Conservation (phyloP, 441 rosid species). For the Capsella rubella region DNA sequence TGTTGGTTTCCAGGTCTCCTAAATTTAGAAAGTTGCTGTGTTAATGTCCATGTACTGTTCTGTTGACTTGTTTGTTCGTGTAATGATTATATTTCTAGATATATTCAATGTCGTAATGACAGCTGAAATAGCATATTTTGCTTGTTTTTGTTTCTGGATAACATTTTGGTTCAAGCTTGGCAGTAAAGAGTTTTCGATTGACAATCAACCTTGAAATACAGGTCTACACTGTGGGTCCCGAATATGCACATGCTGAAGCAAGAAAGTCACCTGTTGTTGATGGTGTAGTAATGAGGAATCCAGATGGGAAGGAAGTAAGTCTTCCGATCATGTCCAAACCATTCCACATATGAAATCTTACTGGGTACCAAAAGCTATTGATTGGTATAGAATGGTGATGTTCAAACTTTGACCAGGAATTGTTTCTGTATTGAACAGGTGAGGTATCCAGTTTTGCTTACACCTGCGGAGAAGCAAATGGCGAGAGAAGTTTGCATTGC, state of each 20-base stretch:
- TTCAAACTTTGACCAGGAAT: slow-evolving; percentile 19
- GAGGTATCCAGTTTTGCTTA: slow-evolving; percentile 97
- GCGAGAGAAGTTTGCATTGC: slow-evolving; percentile 98
- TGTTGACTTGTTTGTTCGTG: slow-evolving; percentile 9
- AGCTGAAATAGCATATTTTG: slow-evolving; percentile 11
- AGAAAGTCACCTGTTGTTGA: slow-evolving; percentile 99
- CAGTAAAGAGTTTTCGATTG: slow-evolving; percentile 23
- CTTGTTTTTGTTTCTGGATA: slow-evolving; percentile 1
- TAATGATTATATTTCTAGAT: not conserved
- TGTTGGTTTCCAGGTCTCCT: slow-evolving; percentile 30
- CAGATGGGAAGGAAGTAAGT: slow-evolving; percentile 98
- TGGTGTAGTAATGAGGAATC: slow-evolving; percentile 99
- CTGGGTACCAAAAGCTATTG: slow-evolving; percentile 9
- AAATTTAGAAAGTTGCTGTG: not conserved
- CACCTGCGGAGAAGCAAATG: slow-evolving; percentile 99
- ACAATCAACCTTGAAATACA: slow-evolving; percentile 48
- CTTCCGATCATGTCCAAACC: slow-evolving; percentile 3
- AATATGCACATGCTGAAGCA: slow-evolving; percentile 99
- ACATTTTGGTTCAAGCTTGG: slow-evolving; percentile 15
- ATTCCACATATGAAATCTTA: slow-evolving; percentile 9
- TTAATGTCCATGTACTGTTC: slow-evolving; percentile 12
- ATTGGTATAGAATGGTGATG: slow-evolving; percentile 21
- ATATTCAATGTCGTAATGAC: not conserved
- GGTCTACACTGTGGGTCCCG: slow-evolving; percentile 99
- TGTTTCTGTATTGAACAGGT: slow-evolving; percentile 62